Percentiles rank a stretch among this genome's conserved stretches.
These are phyloP conservation scores for Fusarium pininemorale DNA, from an alignment of 2,329 filamentous ascomycete genomes.

Conservation along the genomic window DNA sequence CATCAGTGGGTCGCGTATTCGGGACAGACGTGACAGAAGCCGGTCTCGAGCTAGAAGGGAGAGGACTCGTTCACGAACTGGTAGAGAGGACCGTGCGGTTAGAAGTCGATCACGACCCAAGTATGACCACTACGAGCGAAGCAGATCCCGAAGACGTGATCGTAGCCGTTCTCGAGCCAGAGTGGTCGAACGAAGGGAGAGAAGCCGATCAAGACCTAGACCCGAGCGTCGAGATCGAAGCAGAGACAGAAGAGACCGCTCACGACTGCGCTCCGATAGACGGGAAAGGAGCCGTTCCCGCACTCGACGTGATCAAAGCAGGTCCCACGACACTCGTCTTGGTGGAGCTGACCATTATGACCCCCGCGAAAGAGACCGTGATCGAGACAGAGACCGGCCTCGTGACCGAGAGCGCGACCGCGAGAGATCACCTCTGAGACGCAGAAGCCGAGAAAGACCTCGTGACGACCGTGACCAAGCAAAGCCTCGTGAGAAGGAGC, in stretches of 20 bases:
- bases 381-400: conserved; percentile 32
- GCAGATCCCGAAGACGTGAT: conserved; percentile 48
- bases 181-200: conserved; percentile 45
- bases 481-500: conserved; percentile 33
- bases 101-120: conserved; percentile 49
- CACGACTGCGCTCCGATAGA: conserved; percentile 42
- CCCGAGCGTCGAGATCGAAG: conserved; percentile 43
- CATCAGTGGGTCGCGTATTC: conserved; percentile 46
- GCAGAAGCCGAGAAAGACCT: conserved; percentile 42
- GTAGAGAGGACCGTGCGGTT: conserved; percentile 46
- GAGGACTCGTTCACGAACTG: conserved; percentile 52
- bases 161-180: conserved; percentile 51
- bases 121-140: conserved; percentile 48
- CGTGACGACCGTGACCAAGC: conserved; percentile 38
- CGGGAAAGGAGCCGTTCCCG: conserved; percentile 48
- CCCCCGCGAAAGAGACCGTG: conserved; percentile 46
- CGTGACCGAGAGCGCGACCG: conserved; percentile 32
- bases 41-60: conserved; percentile 50
- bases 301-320: conserved; percentile 43
- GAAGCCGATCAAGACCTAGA: conserved; percentile 44
- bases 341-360: conserved; percentile 46
- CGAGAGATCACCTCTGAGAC: conserved; percentile 36
- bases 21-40: conserved; percentile 49
- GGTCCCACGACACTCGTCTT: conserved; percentile 41
- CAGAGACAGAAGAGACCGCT: conserved; percentile 44